Percentiles rank a stretch among this genome's conserved stretches.
These are phyloP conservation scores for Neurospora discreta DNA, from an alignment of 495 filamentous ascomycete genomes.

Conservation along the genomic window DNA sequence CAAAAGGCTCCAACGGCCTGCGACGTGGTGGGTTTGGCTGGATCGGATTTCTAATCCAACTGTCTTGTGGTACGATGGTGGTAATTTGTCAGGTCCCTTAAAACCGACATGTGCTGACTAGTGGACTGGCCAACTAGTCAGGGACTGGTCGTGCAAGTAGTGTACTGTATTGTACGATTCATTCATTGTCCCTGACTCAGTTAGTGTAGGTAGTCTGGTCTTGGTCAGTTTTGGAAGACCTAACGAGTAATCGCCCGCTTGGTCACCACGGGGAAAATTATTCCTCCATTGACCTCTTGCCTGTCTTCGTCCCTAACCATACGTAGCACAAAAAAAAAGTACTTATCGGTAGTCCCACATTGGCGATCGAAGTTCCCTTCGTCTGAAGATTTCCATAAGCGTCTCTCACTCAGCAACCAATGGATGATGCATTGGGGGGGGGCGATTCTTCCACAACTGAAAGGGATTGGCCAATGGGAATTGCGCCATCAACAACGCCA, in stretches of 20 bases:
- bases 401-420: neutral
- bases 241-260: neutral
- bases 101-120: neutral
- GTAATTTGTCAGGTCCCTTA: neutral
- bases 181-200: neutral
- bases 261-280: neutral
- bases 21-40: neutral
- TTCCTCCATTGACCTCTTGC: neutral
- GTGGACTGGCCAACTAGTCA: neutral
- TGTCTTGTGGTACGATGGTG: neutral
- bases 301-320: neutral
- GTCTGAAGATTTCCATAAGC: neutral
- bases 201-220: too few species aligned
- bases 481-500: neutral
- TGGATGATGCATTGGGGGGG: neutral
- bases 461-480: neutral
- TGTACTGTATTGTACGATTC: too few species aligned
- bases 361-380: neutral
- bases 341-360: neutral
- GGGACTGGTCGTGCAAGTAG: neutral
- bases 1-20: neutral
- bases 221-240: neutral
- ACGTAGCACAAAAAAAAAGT: neutral
- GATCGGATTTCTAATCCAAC: neutral
- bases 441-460: neutral